These are phyloP conservation scores for Pachyrhizus erosus DNA, from an alignment of 306 rosid genomes.

Conservation along the genomic window DNA sequence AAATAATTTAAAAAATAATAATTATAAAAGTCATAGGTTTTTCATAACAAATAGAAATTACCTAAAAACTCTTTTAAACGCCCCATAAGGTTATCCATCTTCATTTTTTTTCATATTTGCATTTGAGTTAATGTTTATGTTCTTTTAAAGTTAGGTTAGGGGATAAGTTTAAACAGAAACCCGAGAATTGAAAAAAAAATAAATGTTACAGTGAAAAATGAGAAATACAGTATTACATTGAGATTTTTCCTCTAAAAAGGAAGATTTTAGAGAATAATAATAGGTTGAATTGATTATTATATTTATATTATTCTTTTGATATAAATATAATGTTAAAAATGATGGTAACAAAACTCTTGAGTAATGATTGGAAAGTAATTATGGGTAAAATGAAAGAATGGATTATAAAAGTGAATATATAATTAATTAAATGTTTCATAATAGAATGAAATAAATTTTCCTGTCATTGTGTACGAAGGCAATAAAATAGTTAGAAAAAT, in stretches of 20 bases:
- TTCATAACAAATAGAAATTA: background rate
- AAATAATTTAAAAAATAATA: background rate
- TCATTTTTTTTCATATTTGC: background rate
- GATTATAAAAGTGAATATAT: background rate
- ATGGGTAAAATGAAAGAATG: background rate
- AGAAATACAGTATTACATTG: background rate
- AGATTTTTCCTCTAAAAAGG: background rate
- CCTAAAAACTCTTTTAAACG: background rate
- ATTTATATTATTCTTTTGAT: background rate
- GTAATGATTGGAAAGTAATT: background rate
- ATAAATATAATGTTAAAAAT: background rate
- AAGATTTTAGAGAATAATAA: background rate
- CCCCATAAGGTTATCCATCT: background rate
- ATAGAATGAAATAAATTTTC: background rate
- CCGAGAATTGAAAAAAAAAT: background rate
- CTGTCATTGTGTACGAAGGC: background rate
- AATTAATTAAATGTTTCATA: background rate
- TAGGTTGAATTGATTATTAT: background rate
- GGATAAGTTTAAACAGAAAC: background rate
- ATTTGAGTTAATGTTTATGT: background rate
- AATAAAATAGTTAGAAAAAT: background rate
- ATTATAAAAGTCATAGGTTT: background rate
- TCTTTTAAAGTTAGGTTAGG: background rate
- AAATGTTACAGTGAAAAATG: background rate
- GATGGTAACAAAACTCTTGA: background rate